Conservation (phyloP, 176 grass and related monocot genomes). For the Ananas comosus region DNA sequence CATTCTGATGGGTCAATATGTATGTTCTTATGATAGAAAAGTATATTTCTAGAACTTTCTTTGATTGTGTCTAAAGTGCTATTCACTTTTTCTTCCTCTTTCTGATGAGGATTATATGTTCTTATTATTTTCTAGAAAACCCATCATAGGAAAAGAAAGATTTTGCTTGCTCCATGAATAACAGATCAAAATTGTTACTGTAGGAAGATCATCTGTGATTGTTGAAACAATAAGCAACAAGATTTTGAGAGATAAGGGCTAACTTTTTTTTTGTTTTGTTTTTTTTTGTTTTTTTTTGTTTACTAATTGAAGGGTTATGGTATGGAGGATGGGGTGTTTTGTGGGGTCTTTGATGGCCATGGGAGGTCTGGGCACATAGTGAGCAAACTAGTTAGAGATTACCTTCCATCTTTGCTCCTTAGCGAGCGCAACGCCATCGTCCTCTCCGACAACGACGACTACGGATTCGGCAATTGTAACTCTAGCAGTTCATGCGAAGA, state of each 20-base stretch:
- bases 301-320: constrained; percentile 55
- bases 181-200: no score
- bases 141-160: background rate
- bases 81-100: background rate
- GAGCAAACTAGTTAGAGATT: constrained; percentile 66
- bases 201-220: no score
- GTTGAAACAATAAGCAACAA: background rate
- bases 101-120: background rate
- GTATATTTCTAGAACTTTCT: background rate
- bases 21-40: background rate
- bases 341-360: constrained; percentile 94
- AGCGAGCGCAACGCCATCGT: constrained; percentile 51
- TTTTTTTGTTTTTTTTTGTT: background rate
- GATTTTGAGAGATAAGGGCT: background rate
- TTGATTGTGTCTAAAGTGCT: background rate
- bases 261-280: background rate
- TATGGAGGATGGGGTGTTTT: constrained; percentile 79
- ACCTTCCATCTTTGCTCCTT: constrained; percentile 70
- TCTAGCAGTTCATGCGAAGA: constrained; percentile 21
- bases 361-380: constrained; percentile 50
- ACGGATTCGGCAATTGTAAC: constrained; percentile 32
- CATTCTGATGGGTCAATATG: background rate
- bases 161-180: background rate
- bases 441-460: constrained; percentile 16
- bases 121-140: background rate